Percentiles rank a stretch among this genome's conserved stretches.
Evolutionary conservation across 495 filamentous ascomycete species (phyloP).

Genomic region (Astrothelium subdiscretum): DNA sequence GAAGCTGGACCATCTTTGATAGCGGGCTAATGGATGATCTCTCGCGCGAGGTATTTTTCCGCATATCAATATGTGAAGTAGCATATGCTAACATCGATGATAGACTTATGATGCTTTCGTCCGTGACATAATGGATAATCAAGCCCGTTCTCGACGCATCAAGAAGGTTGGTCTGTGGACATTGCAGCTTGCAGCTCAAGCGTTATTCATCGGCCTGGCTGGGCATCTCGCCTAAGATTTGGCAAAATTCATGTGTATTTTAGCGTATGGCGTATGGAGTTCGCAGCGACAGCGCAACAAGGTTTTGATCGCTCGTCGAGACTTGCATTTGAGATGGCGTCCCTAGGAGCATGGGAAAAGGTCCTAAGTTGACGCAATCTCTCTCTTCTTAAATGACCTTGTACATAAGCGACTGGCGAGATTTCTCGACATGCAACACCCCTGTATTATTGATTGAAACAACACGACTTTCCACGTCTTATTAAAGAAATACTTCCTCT

Average conservation of each 20-base stretch:
- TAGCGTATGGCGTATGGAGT: neutral
- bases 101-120: constrained; percentile 83
- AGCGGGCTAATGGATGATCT: constrained; percentile 91
- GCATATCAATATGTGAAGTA: neutral
- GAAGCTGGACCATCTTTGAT: constrained; percentile 90
- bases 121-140: constrained; percentile 71
- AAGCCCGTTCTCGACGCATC: constrained; percentile 72
- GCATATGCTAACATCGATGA: neutral
- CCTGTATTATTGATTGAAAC: no score
- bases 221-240: constrained; percentile 55
- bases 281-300: neutral
- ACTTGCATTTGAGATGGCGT: neutral
- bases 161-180: constrained; percentile 97
- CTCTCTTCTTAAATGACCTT: neutral
- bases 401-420: neutral
- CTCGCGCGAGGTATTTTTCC: constrained; percentile 58
- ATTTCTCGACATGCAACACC: neutral
- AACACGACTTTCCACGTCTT: no score
- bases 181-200: constrained; percentile 78
- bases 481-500: no score
- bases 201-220: constrained; percentile 90
- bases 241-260: neutral
- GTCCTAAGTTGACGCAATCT: neutral
- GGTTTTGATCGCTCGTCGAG: neutral
- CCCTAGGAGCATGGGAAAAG: neutral